Evolutionary conservation across 768 basidiomycete genomes (phyloP).

Genomic region (Mycena galopus): DNA sequence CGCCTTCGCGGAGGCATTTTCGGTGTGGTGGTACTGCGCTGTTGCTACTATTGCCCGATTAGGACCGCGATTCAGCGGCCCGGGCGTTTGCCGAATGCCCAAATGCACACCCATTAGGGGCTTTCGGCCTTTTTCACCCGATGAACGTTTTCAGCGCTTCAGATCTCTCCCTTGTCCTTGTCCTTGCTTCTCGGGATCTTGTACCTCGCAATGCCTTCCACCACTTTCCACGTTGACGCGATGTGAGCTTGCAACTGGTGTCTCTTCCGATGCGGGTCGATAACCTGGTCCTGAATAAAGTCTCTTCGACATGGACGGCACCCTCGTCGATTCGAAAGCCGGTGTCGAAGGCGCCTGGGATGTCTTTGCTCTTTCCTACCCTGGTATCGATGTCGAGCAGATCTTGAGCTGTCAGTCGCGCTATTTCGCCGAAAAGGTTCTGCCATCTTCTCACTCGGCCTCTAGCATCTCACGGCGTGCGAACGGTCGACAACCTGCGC

Average conservation of each 20-base stretch:
- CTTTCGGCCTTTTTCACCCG: conserved; percentile 1
- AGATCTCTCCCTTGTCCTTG: background rate
- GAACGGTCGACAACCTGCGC: conserved; percentile 85
- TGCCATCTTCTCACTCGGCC: background rate
- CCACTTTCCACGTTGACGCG: conserved; percentile 54
- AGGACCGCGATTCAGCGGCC: background rate
- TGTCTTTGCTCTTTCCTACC: conserved; percentile 78
- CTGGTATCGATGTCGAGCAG: conserved; percentile 68
- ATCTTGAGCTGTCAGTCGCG: conserved; percentile 73
- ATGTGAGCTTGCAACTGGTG: conserved; percentile 49
- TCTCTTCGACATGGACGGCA: conserved; percentile 89
- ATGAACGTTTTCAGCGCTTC: conserved; percentile 14
- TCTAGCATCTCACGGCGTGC: conserved; percentile 83
- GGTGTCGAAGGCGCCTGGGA: conserved; percentile 90
- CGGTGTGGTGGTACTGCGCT: conserved; percentile 41
- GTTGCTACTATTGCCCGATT: background rate
- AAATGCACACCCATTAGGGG: background rate
- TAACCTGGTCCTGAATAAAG: conserved; percentile 48
- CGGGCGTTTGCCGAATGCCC: no score
- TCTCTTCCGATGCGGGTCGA: background rate
- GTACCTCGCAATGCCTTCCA: conserved; percentile 55
- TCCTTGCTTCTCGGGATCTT: background rate
- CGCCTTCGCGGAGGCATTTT: conserved; percentile 85
- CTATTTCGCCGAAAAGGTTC: conserved; percentile 12
- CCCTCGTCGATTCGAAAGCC: conserved; percentile 84